Conservation (phyloP, 345 rosid species). For the Streptanthus diversifolius region DNA sequence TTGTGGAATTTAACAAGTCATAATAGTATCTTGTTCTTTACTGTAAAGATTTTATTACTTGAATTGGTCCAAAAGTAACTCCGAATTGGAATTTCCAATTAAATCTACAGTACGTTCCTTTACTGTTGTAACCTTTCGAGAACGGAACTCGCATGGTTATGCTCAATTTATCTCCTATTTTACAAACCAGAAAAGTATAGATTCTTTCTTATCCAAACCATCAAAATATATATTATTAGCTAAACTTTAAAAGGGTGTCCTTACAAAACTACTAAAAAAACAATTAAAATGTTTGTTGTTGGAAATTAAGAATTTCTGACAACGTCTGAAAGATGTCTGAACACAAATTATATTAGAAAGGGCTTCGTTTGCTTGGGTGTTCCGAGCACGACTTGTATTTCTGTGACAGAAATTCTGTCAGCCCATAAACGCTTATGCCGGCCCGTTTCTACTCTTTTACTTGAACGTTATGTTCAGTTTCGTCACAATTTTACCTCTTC, state of each 20-base stretch:
- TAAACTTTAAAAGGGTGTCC: not conserved
- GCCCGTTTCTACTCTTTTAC: not conserved
- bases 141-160: no score
- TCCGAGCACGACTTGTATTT: not conserved
- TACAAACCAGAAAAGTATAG: not conserved
- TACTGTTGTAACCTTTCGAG: slow-evolving; percentile 7
- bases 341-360: not conserved
- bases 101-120: not conserved
- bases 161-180: no score
- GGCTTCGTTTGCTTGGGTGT: not conserved
- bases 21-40: slow-evolving; percentile 12
- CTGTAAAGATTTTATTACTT: slow-evolving; percentile 13
- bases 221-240: not conserved
- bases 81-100: not conserved
- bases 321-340: not conserved
- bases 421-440: slow-evolving; percentile 2
- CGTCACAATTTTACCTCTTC: not conserved
- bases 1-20: slow-evolving; percentile 1
- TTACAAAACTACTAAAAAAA: not conserved
- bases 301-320: not conserved
- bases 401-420: slow-evolving; percentile 1
- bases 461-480: not conserved
- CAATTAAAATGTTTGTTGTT: not conserved
- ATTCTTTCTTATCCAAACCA: not conserved
- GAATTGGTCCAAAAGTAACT: not conserved